Evolutionary conservation across 2,329 filamentous ascomycete genomes (phyloP), one percentile per base, ranked within the genome.

Genomic region (Trichoderma koningiopsis): DNA sequence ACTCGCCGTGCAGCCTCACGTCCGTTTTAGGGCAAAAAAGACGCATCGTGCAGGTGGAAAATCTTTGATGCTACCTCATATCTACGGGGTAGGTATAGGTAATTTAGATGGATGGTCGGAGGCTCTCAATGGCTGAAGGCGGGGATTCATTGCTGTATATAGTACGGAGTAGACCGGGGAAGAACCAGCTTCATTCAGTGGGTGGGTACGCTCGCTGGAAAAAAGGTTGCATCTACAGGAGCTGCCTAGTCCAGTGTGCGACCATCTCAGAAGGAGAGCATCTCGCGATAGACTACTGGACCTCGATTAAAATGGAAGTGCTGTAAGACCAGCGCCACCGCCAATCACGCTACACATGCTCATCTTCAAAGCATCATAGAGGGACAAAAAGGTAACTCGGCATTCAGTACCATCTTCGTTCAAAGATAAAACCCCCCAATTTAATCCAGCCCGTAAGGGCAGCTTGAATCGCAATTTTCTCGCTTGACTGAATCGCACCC

Each of bases 11-110:
- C 35, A 19, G 24, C 53, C 43, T 49, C 37, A 58, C 35, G 37
- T 37, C 56, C 65, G 14, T 33, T 68, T 68, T 14, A 10, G 56
- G 65, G 65, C 47, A 43, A 60, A 60, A 24, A 55, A 22, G 5
- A 43, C 65, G 27, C 31, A 60, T 68, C 65, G 52, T 60, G 65
- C 65, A 60, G 43, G 13, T 43, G 31, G 19, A 29, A 29, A 2
- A 35, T 24, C 16, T 29, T 29, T 27, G 19, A 43, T 58, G 14
- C 33, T 14, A 35, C 35, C 47, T 37, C n/a, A 43, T 43, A 19
- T 43, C 16, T n/a, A 43, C 19, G 40, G 40, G n/a, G 19, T 19
- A 11, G 19, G 29, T 3, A 19, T 33, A 57, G 27, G 24, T 27
- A 35, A 43, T 33, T 19, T 22, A 19, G n/a, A 35, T 22, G 19